Conservation (phyloP, 495 filamentous ascomycete species). For the Neurospora sp. region DNA sequence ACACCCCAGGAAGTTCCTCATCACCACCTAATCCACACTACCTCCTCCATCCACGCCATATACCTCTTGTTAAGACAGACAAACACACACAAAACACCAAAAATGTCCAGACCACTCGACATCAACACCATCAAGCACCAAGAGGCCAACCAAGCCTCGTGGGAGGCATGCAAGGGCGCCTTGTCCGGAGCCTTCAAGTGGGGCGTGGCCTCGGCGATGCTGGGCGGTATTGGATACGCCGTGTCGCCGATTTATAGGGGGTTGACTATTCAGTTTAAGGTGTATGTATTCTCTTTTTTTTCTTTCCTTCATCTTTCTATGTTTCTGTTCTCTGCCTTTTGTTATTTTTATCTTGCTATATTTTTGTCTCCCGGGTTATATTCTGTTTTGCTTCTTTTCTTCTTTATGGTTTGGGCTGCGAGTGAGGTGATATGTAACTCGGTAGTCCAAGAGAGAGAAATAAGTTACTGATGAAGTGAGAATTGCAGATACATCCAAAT, state of each 20-base stretch:
- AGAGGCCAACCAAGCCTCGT: conserved; percentile 50
- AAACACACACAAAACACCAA: neutral
- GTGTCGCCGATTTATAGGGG: conserved; percentile 68
- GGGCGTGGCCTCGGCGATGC: conserved; percentile 47
- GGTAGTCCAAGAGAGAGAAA: neutral
- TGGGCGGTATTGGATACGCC: conserved; percentile 46
- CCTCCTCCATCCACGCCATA: neutral
- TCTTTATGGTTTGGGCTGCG: neutral
- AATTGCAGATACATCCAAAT: conserved; percentile 65
- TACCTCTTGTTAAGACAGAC: neutral
- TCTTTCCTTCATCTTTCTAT: neutral
- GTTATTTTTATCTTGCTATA: neutral
- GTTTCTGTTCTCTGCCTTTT: neutral
- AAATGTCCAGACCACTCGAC: conserved; percentile 20
- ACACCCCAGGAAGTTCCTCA: neutral
- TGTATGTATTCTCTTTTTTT: conserved; percentile 37
- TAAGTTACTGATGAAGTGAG: neutral
- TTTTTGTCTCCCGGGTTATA: neutral
- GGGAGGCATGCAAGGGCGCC: conserved; percentile 52
- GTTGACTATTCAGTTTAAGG: conserved; percentile 83
- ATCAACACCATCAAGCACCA: conserved; percentile 35
- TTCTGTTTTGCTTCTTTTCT: neutral
- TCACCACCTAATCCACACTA: neutral
- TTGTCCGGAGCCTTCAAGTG: conserved; percentile 53
- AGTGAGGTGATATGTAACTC: neutral